Evolutionary conservation across 139 green algal genomes (phyloP).

Genomic region (Chlorella sp.): DNA sequence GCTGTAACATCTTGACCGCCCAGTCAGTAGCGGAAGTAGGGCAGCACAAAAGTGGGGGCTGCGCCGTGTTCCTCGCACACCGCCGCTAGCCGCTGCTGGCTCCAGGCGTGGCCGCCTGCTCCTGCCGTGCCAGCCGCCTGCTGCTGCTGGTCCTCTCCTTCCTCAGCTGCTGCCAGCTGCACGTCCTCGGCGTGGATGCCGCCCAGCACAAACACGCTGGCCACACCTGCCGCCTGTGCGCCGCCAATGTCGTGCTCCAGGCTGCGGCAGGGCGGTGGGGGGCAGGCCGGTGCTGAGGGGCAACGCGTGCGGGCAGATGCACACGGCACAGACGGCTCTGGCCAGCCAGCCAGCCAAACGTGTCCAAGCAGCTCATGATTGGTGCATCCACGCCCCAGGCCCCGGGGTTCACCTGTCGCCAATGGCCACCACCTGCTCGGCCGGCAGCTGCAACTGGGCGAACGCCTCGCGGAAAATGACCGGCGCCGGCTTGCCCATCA

Average conservation of each 20-base stretch:
- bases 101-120: not conserved
- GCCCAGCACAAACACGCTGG: conserved; percentile 74
- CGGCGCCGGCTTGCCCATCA: conserved; percentile 85
- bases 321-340: not conserved
- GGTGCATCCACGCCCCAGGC: not conserved
- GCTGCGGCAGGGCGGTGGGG: not conserved
- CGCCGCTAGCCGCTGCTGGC: conserved; percentile 13
- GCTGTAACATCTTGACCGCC: too few species aligned
- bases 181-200: conserved; percentile 76
- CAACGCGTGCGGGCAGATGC: not conserved
- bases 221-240: conserved; percentile 51
- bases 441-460: conserved; percentile 51
- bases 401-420: conserved; percentile 53
- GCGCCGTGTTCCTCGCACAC: conserved; percentile 33
- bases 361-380: not conserved
- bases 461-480: conserved; percentile 76
- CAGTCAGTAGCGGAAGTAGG: conserved; percentile 9
- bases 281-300: not conserved
- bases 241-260: conserved; percentile 87
- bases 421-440: conserved; percentile 64
- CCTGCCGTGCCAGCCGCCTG: not conserved
- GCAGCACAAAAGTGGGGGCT: conserved; percentile 28
- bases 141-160: not conserved
- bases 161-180: not conserved
- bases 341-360: not conserved